Percentiles rank a stretch among this genome's conserved stretches.
These are phyloP conservation scores for Trichoderma orchidacearum DNA, from an alignment of 495 filamentous ascomycete genomes.

Conservation along the genomic window DNA sequence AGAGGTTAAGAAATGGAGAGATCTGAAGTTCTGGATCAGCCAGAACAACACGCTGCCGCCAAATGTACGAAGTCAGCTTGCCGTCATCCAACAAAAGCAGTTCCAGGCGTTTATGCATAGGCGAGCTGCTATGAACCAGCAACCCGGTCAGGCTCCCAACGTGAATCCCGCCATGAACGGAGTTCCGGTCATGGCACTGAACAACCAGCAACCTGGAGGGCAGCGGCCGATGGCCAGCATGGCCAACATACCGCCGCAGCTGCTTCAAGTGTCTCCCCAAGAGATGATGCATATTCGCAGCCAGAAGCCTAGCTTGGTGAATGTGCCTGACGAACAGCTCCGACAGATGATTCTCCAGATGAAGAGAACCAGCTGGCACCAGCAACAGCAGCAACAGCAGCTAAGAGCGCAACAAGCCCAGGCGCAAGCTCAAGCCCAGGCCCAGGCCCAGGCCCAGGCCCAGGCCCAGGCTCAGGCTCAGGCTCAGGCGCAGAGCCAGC, in stretches of 20 bases:
- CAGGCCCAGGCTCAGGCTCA: neutral
- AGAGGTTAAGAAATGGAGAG: constrained; percentile 55
- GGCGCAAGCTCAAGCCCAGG: neutral
- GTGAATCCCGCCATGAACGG: constrained; percentile 1
- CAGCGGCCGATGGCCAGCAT: neutral
- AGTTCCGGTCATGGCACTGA: neutral
- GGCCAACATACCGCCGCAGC: neutral
- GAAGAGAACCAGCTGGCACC: constrained; percentile 3
- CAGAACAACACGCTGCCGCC: constrained; percentile 29
- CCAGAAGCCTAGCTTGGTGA: neutral
- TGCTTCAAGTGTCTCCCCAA: neutral
- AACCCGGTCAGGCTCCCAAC: constrained; percentile 11
- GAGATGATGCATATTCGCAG: constrained; percentile 4
- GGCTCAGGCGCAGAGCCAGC: neutral
- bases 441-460: neutral
- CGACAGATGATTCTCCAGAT: neutral
- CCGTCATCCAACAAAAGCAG: constrained; percentile 40
- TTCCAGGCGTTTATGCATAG: constrained; percentile 21
- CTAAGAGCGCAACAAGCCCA: neutral
- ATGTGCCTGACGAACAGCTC: constrained; percentile 4
- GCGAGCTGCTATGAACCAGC: constrained; percentile 17
- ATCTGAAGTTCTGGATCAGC: constrained; percentile 49
- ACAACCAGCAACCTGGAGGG: neutral
- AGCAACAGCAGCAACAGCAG: constrained; percentile 9
- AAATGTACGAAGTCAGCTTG: constrained; percentile 29